Base-by-base conservation (phyloP, 805 yeast species). In the Teunomyces stri region DNA sequence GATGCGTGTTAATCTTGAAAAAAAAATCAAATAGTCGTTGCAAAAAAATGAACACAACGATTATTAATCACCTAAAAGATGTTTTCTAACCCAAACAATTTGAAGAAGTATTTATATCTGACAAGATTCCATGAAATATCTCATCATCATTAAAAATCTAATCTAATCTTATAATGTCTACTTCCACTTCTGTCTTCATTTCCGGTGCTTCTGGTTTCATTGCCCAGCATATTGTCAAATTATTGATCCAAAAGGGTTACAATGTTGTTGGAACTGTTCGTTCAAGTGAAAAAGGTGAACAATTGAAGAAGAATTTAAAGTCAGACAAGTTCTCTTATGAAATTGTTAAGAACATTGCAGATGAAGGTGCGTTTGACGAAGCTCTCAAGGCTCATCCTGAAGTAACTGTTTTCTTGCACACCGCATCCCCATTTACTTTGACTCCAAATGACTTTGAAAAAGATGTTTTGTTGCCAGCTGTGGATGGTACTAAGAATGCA, bases 151-250 rank as follows among this genome's bases (percentile, higher is more conserved):
- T 2, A 21, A 18, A 18, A 18, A 21, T 21, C 16, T 7, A 29
- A 18, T 18, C 18, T 18, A 18, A 18, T 18, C 2, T 18, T 18
- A 30, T 5, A n/a, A 35, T 35, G 39, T 13, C 39, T 16, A 11
- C n/a, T 35, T 21, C 41, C 6, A 35, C 31, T 12, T n/a, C 33
- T 15, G 54, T 77, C 18, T 68, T 76, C 40, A 72, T 78, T 37
- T 65, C 82, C 5, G 82, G 83, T 22, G 79, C 80, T 15, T 64
- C 74, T 5, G 83, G 82, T 5, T 79, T 65, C 53, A 68, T 79
- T 47, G 82, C 82, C 31, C 71, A 66, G 53, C 79, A 77, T 52
- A 59, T 76, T 16, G 66, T 78, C 33, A 64, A 66, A 39, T 58
- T 56, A 31, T 67, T 79, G 42, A 53, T 80, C 21, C 56, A 61